A percentile compares a stretch with the other conserved stretches of the same genome.
phyloP scores from a whole-genome alignment of 2,329 filamentous ascomycete species.

The Botrytis medusae region DNA sequence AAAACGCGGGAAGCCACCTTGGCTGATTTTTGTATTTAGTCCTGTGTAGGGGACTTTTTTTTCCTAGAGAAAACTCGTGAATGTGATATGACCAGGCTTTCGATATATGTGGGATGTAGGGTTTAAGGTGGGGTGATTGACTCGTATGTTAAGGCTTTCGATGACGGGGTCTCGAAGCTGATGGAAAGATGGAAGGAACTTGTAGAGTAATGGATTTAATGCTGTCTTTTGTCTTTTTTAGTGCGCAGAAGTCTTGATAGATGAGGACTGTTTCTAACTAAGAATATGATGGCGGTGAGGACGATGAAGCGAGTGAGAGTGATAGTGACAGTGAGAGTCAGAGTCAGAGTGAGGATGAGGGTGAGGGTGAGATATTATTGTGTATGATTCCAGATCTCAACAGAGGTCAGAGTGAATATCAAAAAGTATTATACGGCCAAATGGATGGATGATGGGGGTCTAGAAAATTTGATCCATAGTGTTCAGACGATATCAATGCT shows the following conservation, averaged over 20 bases:
- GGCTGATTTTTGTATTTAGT: slow-evolving; percentile 30
- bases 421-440: background rate
- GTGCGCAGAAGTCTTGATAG: background rate
- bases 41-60: slow-evolving; percentile 16
- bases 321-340: background rate
- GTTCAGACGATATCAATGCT: background rate
- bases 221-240: background rate
- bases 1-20: slow-evolving; percentile 43
- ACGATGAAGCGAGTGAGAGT: background rate
- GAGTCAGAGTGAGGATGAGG: background rate
- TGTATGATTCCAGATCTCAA: background rate
- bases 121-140: slow-evolving; percentile 13
- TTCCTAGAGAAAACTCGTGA: slow-evolving; percentile 1
- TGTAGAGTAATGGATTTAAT: background rate
- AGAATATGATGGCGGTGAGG: background rate
- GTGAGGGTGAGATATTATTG: background rate
- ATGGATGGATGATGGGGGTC: background rate
- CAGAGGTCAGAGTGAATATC: background rate
- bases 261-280: background rate
- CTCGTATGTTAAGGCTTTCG: background rate
- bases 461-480: too few species aligned
- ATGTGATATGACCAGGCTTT: background rate
- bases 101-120: slow-evolving; percentile 17
- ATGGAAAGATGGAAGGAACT: background rate
- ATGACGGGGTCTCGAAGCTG: slow-evolving; percentile 4